Evolutionary conservation across 345 rosid species (phyloP).

Genomic region (Lepidium sativum): DNA sequence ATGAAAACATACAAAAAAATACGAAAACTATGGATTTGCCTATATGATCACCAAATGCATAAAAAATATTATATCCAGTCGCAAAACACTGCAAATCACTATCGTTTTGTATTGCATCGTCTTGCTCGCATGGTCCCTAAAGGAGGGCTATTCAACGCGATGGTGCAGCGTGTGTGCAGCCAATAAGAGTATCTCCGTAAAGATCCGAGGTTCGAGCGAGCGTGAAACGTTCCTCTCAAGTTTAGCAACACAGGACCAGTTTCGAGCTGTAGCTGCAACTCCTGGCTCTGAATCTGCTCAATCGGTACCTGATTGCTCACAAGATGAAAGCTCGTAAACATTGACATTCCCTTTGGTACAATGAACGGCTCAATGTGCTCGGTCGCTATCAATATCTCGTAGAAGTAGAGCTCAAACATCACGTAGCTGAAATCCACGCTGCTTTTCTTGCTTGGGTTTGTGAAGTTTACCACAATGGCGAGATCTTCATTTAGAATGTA

Average conservation of each 20-base stretch:
- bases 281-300: slow-evolving; percentile 32
- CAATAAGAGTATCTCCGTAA: slow-evolving; percentile 63
- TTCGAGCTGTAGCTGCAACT: slow-evolving; percentile 41
- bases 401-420: slow-evolving; percentile 52
- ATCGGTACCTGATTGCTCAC: slow-evolving; percentile 73
- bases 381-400: slow-evolving; percentile 47
- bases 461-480: slow-evolving; percentile 63
- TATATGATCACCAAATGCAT: background rate
- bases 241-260: slow-evolving; percentile 45
- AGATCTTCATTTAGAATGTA: slow-evolving; percentile 62
- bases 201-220: slow-evolving; percentile 54
- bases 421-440: slow-evolving; percentile 58
- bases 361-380: slow-evolving; percentile 68
- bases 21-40: background rate
- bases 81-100: background rate
- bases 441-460: slow-evolving; percentile 76
- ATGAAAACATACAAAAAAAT: background rate
- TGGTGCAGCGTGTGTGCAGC: slow-evolving; percentile 49
- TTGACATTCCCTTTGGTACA: slow-evolving; percentile 35
- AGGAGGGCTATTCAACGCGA: slow-evolving; percentile 61
- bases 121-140: slow-evolving; percentile 49
- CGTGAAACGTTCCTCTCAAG: slow-evolving; percentile 59
- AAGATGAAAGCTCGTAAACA: slow-evolving; percentile 45
- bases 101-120: slow-evolving; percentile 62
- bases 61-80: background rate